Evolutionary conservation across 345 rosid species (phyloP).

Genomic region (Schrenkiella parvula): DNA sequence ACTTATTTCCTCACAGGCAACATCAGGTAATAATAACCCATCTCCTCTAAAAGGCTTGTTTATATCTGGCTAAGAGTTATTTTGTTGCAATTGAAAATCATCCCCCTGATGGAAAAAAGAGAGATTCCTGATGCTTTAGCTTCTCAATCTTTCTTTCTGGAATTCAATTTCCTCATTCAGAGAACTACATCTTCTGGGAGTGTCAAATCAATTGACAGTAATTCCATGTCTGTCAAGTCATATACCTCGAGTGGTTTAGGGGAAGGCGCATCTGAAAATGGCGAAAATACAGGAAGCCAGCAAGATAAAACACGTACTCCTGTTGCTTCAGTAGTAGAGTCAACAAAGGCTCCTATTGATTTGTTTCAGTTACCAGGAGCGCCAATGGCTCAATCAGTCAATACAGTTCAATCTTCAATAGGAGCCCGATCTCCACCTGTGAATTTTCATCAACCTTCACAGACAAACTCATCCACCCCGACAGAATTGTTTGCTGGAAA

Average conservation of each 20-base stretch:
- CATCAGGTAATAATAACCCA: constrained; percentile 21
- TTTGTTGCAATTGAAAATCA: background rate
- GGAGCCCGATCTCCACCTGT: constrained; percentile 31
- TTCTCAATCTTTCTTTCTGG: constrained; percentile 21
- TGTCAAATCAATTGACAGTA: constrained; percentile 60
- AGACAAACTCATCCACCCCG: constrained; percentile 36
- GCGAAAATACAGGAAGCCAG: constrained; percentile 35
- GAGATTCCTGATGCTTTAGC: constrained; percentile 8
- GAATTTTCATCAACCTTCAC: constrained; percentile 44
- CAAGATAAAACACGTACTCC: constrained; percentile 37
- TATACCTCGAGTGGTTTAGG: constrained; percentile 45
- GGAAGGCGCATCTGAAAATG: constrained; percentile 50
- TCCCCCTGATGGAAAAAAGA: background rate
- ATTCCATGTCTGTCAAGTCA: constrained; percentile 57
- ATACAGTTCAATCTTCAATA: constrained; percentile 35
- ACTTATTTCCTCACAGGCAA: constrained; percentile 44
- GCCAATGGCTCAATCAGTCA: constrained; percentile 39
- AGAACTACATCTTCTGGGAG: constrained; percentile 75
- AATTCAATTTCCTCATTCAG: constrained; percentile 41
- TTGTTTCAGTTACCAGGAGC: constrained; percentile 57
- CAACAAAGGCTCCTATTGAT: constrained; percentile 51
- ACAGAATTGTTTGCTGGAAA: constrained; percentile 49
- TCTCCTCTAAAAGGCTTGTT: constrained; percentile 15
- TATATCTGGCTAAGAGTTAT: constrained; percentile 1
- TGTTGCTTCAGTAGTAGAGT: constrained; percentile 37